A percentile compares a stretch with the other conserved stretches of the same genome.
Conservation (phyloP, 2,329 filamentous ascomycete species). For the Lachnellula willkommii region DNA sequence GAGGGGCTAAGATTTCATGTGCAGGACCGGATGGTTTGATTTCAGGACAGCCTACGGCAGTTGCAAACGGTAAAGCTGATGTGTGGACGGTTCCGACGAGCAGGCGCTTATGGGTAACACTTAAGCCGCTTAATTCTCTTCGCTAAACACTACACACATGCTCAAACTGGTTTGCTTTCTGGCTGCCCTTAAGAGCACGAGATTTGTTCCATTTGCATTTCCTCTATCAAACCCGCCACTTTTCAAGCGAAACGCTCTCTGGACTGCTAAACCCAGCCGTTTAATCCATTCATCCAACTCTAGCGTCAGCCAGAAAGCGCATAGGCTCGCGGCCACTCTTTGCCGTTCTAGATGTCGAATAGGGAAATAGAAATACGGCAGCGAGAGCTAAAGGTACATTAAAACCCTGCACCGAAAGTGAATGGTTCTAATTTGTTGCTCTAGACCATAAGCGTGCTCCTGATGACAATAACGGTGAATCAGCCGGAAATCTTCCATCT, state of each 20-base stretch:
- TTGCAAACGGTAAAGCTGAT: constrained; percentile 15
- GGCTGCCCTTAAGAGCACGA: constrained; percentile 8
- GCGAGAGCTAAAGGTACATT: constrained; percentile 9
- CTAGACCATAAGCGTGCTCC: constrained; percentile 8
- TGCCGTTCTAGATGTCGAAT: constrained; percentile 6
- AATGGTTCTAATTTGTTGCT: constrained; percentile 6
- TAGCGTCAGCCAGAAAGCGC: constrained; percentile 7
- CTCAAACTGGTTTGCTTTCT: constrained; percentile 10
- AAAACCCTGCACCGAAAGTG: constrained; percentile 5
- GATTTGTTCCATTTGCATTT: constrained; percentile 17
- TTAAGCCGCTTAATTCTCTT: constrained; percentile 15
- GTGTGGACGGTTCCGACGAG: constrained; percentile 6
- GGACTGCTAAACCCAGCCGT: constrained; percentile 6
- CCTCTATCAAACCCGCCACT: constrained; percentile 8
- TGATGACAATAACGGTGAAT: constrained; percentile 4
- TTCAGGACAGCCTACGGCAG: constrained; percentile 14
- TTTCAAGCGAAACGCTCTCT: constrained; percentile 5
- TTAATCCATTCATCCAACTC: not conserved
- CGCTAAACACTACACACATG: constrained; percentile 9
- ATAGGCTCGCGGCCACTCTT: constrained; percentile 3
- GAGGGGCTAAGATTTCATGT: constrained; percentile 15
- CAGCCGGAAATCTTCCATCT: constrained; percentile 11
- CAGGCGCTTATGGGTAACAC: constrained; percentile 6
- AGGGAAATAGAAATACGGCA: constrained; percentile 7
- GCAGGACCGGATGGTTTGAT: constrained; percentile 12